These are phyloP conservation scores for Lithohypha guttulata DNA, from an alignment of 2,329 filamentous ascomycete species.

Conservation along the genomic window DNA sequence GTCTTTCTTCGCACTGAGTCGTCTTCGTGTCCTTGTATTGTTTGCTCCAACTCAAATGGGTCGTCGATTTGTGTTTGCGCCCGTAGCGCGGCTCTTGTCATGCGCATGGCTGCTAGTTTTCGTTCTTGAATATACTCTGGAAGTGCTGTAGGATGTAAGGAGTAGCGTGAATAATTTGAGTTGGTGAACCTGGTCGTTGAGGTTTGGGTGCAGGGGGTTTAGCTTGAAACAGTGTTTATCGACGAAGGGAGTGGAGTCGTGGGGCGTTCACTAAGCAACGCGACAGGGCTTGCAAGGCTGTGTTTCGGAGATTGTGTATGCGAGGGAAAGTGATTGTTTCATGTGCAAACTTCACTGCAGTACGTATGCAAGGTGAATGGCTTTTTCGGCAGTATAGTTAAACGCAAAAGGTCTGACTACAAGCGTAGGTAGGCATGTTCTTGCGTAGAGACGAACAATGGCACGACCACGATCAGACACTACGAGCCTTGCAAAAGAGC, in stretches of 20 bases:
- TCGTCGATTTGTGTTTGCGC: conserved; percentile 16
- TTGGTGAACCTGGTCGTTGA: too few relatives aligned
- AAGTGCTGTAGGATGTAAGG: too few relatives aligned
- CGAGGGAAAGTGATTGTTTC: too few relatives aligned
- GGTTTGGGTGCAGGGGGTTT: too few relatives aligned
- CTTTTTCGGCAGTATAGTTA: too few relatives aligned
- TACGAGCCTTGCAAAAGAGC: conserved; percentile 3
- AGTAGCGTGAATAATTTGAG: too few relatives aligned
- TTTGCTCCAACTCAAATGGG: neutral
- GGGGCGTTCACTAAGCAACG: neutral
- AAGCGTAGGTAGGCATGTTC: neutral
- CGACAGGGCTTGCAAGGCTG: neutral
- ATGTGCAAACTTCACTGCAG: neutral
- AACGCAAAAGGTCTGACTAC: too few relatives aligned
- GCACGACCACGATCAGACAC: conserved; percentile 4
- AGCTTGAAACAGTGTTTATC: too few relatives aligned
- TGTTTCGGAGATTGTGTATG: too few relatives aligned
- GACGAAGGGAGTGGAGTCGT: neutral
- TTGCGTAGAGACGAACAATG: neutral
- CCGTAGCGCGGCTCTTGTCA: conserved; percentile 21
- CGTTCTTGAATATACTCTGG: too few relatives aligned
- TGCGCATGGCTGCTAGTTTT: conserved; percentile 20
- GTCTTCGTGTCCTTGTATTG: conserved; percentile 10
- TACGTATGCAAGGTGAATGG: too few relatives aligned
- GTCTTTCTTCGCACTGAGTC: neutral